These are phyloP conservation scores for Neurospora hispaniola DNA, from an alignment of 495 filamentous ascomycete genomes.

Conservation along the genomic window DNA sequence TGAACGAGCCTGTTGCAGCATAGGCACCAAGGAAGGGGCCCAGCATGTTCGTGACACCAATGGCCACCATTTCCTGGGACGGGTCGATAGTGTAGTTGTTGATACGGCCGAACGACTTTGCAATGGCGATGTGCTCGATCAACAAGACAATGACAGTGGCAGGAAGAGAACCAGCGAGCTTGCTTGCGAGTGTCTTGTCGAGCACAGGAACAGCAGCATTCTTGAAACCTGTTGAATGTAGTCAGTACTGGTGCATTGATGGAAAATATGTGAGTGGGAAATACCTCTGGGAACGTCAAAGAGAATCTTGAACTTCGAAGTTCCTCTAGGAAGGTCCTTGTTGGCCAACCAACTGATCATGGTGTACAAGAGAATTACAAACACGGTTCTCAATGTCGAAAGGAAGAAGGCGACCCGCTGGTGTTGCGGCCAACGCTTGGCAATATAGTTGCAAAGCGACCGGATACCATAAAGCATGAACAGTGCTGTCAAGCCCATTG, in stretches of 20 bases:
- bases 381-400: slow-evolving; percentile 79
- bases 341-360: slow-evolving; percentile 85
- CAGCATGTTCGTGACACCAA: slow-evolving; percentile 83
- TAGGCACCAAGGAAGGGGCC: slow-evolving; percentile 92
- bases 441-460: slow-evolving; percentile 50
- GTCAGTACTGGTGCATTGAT: not conserved
- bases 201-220: slow-evolving; percentile 68
- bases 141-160: slow-evolving; percentile 74
- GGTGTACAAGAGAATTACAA: slow-evolving; percentile 88
- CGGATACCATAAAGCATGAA: slow-evolving; percentile 77
- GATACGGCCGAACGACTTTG: slow-evolving; percentile 91
- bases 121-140: slow-evolving; percentile 96
- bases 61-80: slow-evolving; percentile 92
- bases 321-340: slow-evolving; percentile 31
- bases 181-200: slow-evolving; percentile 28
- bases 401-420: slow-evolving; percentile 79
- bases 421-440: slow-evolving; percentile 56
- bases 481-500: slow-evolving; percentile 80
- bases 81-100: slow-evolving; percentile 99
- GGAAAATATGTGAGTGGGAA: not conserved
- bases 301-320: slow-evolving; percentile 57
- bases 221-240: slow-evolving; percentile 51
- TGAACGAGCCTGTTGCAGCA: slow-evolving; percentile 93
- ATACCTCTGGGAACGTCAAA: slow-evolving; percentile 65
- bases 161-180: slow-evolving; percentile 25